Conservation (phyloP, 805 yeast species). For the Brettanomyces sp. region DNA sequence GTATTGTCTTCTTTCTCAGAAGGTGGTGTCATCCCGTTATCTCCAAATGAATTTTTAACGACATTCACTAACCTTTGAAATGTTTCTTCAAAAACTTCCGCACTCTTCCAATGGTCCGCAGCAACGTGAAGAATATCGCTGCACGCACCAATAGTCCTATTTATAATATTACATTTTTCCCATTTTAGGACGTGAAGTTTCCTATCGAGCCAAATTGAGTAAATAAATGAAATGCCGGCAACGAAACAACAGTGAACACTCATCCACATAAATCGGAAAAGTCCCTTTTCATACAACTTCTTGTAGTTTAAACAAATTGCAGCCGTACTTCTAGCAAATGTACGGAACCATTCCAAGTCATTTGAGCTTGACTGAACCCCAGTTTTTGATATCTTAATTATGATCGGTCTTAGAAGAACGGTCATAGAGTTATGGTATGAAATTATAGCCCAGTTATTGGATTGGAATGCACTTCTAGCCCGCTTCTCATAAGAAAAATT, state of each 20-base stretch:
- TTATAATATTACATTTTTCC: slow-evolving; percentile 16
- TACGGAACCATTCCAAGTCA: slow-evolving; percentile 25
- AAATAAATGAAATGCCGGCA: slow-evolving; percentile 23
- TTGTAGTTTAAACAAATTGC: slow-evolving; percentile 22
- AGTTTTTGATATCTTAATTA: slow-evolving; percentile 14
- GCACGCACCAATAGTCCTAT: slow-evolving; percentile 24
- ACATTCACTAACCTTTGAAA: slow-evolving; percentile 20
- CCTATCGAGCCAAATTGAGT: slow-evolving; percentile 25
- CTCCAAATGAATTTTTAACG: slow-evolving; percentile 1
- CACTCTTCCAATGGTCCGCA: slow-evolving; percentile 22
- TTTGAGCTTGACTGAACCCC: slow-evolving; percentile 13
- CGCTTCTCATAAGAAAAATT: slow-evolving; percentile 20
- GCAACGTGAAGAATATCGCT: slow-evolving; percentile 20
- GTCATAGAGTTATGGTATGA: slow-evolving; percentile 27
- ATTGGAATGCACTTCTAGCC: slow-evolving; percentile 22
- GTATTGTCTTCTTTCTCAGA: no score
- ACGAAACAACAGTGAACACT: slow-evolving; percentile 25
- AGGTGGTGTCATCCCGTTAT: no score
- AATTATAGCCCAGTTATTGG: slow-evolving; percentile 24
- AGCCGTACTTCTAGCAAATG: slow-evolving; percentile 23
- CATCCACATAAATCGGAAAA: slow-evolving; percentile 22
- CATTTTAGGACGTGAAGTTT: slow-evolving; percentile 16
- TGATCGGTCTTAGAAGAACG: slow-evolving; percentile 22
- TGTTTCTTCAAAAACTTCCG: slow-evolving; percentile 20
- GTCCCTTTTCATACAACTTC: slow-evolving; percentile 16